Evolutionary conservation across 1,284 basidiomycete genomes (phyloP), one percentile per base, ranked within the genome.

Genomic region (Coriolopsis trogii): DNA sequence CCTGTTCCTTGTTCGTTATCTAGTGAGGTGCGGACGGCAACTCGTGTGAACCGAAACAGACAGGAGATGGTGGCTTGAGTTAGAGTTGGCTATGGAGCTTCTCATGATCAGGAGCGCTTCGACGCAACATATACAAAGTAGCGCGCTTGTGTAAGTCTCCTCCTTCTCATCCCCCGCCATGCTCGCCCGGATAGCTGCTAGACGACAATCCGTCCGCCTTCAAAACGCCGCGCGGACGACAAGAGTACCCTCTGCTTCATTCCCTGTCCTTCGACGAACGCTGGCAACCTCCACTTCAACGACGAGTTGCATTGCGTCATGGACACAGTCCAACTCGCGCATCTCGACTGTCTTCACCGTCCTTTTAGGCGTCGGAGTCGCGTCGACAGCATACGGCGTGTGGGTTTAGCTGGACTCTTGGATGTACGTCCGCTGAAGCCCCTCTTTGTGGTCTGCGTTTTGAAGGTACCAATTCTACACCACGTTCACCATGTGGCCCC

Each of bases 401-500:
- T 86, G 66, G 59, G 80, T 77, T 16, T 33, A 15, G 33, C 30
- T 20, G 42, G 18, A 41, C 23, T 53, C 40, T 29, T 15, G 21
- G 37, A 41, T 33, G 25, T 21, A n/a, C 39, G 36, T 33, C 16
- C 26, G 33, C 56, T 64, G 16, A 59, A 51, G 21, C 29, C 18
- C 37, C 40, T 41, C n/a, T n/a, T n/a, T n/a, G 31, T 55, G 47
- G 16, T 29, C 37, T 46, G 30, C 52, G 47, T n/a, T 36, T 16
- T 45, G 31, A 41, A 89, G 87, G 38, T 87, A 85, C 61, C 76
- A 83, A 24, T 73, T 86, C 37, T 89, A 88, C 63, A 68, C 67
- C 7, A 75, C 76, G 8, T 73, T 88, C 64, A 82, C 82, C 0
- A 73, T 84, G 65, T 88, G 84, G 85, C 89, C 89, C 0, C 64